phyloP scores from a whole-genome alignment of 164 flowering plant genomes.

The Kingdonia uniflora region DNA sequence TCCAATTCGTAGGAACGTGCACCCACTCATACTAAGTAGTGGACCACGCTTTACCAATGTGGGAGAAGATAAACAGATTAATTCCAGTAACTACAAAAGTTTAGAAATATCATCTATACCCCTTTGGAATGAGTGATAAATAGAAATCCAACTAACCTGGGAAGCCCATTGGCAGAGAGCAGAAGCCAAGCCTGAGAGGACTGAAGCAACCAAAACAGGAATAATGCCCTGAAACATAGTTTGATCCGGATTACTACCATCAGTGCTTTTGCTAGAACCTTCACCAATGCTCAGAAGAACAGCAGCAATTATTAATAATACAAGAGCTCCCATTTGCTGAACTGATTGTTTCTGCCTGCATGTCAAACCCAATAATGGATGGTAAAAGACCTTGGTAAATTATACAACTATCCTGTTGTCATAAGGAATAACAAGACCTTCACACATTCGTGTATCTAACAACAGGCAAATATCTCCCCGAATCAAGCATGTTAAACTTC shows the following conservation, averaged over 20 bases:
- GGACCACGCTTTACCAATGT: no score
- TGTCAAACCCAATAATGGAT: slow-evolving; percentile 7
- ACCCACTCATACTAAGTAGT: no score
- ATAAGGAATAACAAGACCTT: no score
- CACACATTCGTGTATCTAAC: no score
- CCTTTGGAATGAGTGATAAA: neutral
- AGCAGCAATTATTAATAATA: slow-evolving; percentile 82
- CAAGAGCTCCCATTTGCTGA: slow-evolving; percentile 86
- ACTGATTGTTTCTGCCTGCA: slow-evolving; percentile 79
- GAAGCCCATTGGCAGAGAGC: slow-evolving; percentile 98
- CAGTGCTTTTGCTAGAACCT: slow-evolving; percentile 70
- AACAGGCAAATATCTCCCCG: no score
- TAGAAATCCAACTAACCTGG: slow-evolving; percentile 46
- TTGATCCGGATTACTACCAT: slow-evolving; percentile 41
- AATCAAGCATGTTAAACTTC: no score
- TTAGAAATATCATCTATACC: neutral
- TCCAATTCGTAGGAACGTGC: no score
- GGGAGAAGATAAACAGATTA: no score
- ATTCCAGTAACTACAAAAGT: neutral
- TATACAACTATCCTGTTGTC: no score
- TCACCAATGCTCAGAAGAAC: slow-evolving; percentile 90
- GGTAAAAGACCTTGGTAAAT: no score
- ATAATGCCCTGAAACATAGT: slow-evolving; percentile 73
- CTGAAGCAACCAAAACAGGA: slow-evolving; percentile 95
- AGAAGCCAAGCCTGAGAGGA: slow-evolving; percentile 95